phyloP scores from a whole-genome alignment of 768 basidiomycete species.

The Amylocystis lapponica region DNA sequence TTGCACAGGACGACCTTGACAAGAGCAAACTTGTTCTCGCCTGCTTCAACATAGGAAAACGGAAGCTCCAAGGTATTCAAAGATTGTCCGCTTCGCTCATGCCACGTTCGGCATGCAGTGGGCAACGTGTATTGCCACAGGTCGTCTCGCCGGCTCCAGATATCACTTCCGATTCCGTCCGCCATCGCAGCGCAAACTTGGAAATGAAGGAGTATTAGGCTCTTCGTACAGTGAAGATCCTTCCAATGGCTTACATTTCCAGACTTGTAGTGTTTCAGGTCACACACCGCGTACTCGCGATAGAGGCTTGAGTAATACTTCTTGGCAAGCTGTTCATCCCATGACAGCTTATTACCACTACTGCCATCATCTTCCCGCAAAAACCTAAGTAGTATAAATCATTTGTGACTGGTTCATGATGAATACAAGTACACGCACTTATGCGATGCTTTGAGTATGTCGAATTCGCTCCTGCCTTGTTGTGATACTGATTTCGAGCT shows the following conservation, averaged over 20 bases:
- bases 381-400: constrained; percentile 54
- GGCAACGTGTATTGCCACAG: constrained; percentile 86
- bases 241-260: constrained; percentile 83
- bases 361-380: constrained; percentile 56
- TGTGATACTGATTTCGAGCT: not conserved
- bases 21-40: constrained; percentile 67
- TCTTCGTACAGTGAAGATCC: too few relatives aligned
- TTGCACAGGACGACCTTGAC: constrained; percentile 89
- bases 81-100: constrained; percentile 16
- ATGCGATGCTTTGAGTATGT: constrained; percentile 70
- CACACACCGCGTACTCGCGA: constrained; percentile 88
- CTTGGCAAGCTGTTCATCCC: constrained; percentile 82
- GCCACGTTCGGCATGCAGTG: constrained; percentile 37
- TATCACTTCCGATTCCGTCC: constrained; percentile 87
- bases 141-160: constrained; percentile 80
- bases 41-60: constrained; percentile 81
- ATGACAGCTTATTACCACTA: constrained; percentile 40
- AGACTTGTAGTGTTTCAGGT: constrained; percentile 94
- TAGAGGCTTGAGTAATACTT: constrained; percentile 89
- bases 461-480: constrained; percentile 53
- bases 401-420: constrained; percentile 1
- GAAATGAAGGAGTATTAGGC: constrained; percentile 2
- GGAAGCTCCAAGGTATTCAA: constrained; percentile 84
- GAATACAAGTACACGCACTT: constrained; percentile 34
- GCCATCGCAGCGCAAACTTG: constrained; percentile 89